These are phyloP conservation scores for Fusarium tupiense DNA, from an alignment of 2,329 filamentous ascomycete genomes.

Conservation along the genomic window DNA sequence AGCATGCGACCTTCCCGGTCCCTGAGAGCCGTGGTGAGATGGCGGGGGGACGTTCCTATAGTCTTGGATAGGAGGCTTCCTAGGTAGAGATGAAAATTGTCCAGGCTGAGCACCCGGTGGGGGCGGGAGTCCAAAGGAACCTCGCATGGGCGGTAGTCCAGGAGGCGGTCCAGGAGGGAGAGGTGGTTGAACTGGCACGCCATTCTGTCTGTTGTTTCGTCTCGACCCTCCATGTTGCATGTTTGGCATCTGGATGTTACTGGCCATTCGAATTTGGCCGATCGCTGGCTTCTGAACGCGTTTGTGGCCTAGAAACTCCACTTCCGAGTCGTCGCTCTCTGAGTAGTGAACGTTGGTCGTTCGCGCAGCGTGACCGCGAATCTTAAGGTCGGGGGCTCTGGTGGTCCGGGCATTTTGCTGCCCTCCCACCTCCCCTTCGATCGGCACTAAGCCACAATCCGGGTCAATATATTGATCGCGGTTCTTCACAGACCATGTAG, in stretches of 20 bases:
- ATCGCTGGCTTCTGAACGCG: conserved; percentile 45
- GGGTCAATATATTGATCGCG: conserved; percentile 60
- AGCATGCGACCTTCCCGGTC: conserved; percentile 16
- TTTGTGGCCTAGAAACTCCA: conserved; percentile 53
- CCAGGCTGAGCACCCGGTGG: conserved; percentile 36
- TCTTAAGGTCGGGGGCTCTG: conserved; percentile 45
- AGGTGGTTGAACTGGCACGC: conserved; percentile 46
- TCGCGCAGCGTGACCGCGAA: conserved; percentile 48
- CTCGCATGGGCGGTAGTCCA: conserved; percentile 38
- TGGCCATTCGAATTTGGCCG: conserved; percentile 53
- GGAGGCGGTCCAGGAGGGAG: conserved; percentile 53
- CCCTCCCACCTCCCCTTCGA: conserved; percentile 46
- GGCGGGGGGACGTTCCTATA: conserved; percentile 47
- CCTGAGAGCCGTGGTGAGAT: conserved; percentile 25
- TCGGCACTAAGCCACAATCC: conserved; percentile 51
- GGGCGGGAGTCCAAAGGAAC: conserved; percentile 36
- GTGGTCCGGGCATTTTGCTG: conserved; percentile 36
- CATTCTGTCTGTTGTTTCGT: conserved; percentile 31
- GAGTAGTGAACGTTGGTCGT: conserved; percentile 56
- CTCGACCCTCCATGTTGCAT: conserved; percentile 16
- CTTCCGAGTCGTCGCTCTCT: conserved; percentile 59
- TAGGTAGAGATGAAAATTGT: conserved; percentile 42
- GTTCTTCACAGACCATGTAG: conserved; percentile 64
- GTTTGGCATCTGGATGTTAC: conserved; percentile 53
- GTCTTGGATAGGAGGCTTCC: conserved; percentile 44